Conservation (phyloP, 1,139 yeast genomes). For the Citeromyces siamensis region DNA sequence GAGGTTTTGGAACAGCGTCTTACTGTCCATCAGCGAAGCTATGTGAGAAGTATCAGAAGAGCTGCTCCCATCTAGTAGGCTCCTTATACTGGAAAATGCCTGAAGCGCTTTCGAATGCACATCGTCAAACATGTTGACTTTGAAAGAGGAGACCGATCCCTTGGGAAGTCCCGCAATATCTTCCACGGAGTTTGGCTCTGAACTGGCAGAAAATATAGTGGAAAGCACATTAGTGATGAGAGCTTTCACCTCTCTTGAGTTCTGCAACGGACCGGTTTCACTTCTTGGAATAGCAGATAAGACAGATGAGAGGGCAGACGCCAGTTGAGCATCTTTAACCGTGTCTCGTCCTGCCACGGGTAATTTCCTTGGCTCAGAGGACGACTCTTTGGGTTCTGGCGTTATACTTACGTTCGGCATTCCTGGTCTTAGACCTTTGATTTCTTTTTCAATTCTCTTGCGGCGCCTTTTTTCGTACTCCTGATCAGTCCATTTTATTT, state of each 20-base stretch:
- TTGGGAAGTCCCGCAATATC: conserved; percentile 22
- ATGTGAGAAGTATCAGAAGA: conserved; percentile 5
- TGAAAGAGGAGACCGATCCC: conserved; percentile 18
- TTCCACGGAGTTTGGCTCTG: conserved; percentile 18
- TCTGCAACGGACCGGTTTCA: neutral
- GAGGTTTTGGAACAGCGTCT: conserved; percentile 4
- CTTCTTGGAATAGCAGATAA: neutral
- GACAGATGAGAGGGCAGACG: neutral
- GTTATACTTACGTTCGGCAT: neutral
- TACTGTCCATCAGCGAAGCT: conserved; percentile 9
- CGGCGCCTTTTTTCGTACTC: conserved; percentile 59
- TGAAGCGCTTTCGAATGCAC: neutral
- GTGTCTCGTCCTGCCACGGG: too few species aligned
- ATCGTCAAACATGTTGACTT: conserved; percentile 9
- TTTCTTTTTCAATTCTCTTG: conserved; percentile 32
- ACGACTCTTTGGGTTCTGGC: neutral
- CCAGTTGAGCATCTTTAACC: neutral
- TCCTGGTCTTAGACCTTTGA: conserved; percentile 1
- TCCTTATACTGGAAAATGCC: neutral
- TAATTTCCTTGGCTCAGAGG: neutral
- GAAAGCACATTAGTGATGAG: conserved; percentile 20
- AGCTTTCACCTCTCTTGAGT: conserved; percentile 4
- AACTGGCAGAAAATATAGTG: conserved; percentile 16
- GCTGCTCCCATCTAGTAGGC: neutral
- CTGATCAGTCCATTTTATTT: conserved; percentile 60